Evolutionary conservation across 345 rosid species (phyloP).

Genomic region (Firmiana major): DNA sequence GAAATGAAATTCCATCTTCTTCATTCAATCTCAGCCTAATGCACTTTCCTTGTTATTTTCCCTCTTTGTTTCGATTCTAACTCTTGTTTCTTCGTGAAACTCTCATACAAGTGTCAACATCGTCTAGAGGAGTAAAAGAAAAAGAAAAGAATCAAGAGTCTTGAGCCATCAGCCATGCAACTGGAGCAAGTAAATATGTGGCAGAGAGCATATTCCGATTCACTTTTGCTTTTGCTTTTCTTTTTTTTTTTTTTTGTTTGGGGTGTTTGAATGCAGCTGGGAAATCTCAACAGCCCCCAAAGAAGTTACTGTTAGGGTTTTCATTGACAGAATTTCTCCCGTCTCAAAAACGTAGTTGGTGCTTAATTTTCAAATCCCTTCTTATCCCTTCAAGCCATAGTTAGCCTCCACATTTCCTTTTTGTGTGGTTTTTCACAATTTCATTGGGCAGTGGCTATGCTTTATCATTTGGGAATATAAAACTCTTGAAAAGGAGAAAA

Average conservation of each 20-base stretch:
- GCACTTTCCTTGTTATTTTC: neutral
- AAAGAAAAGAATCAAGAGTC: neutral
- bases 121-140: neutral
- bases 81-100: neutral
- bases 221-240: too few species aligned
- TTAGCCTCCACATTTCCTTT: neutral
- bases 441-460: neutral
- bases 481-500: neutral
- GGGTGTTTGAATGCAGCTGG: neutral
- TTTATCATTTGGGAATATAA: neutral
- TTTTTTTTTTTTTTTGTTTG: neutral
- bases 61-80: neutral
- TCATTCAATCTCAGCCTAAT: neutral
- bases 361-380: slow-evolving; percentile 31
- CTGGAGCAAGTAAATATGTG: neutral
- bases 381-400: slow-evolving; percentile 20
- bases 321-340: slow-evolving; percentile 22
- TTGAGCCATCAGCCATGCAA: slow-evolving; percentile 2
- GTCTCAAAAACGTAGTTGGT: slow-evolving; percentile 12
- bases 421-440: neutral
- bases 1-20: neutral
- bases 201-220: neutral
- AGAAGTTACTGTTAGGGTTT: slow-evolving; percentile 25
- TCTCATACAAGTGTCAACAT: neutral
- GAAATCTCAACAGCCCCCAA: slow-evolving; percentile 10